These are phyloP conservation scores for Aspergillus asperescens DNA, from an alignment of 495 filamentous ascomycete species.

Conservation along the genomic window DNA sequence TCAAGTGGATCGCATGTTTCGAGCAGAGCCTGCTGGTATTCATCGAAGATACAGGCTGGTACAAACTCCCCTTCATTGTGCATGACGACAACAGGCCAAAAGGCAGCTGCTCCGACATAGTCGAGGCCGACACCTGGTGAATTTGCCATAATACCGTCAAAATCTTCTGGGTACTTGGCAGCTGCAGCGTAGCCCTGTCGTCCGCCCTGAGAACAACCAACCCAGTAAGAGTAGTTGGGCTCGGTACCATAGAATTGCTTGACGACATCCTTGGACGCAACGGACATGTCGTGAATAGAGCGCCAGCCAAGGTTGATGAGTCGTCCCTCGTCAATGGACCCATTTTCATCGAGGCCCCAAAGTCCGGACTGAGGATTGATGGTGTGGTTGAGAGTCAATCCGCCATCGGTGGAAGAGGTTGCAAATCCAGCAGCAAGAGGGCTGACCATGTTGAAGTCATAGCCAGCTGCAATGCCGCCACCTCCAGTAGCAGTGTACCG, in stretches of 20 bases:
- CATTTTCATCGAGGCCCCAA: conserved; percentile 7
- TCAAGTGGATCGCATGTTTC: conserved; percentile 5
- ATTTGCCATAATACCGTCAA: conserved; percentile 56
- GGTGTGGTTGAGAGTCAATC: conserved; percentile 9
- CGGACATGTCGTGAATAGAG: conserved; percentile 1
- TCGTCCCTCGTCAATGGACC: not conserved
- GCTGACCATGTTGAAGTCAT: not conserved
- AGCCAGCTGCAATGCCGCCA: conserved; percentile 10
- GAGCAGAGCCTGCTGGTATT: not conserved
- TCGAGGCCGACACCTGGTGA: conserved; percentile 27
- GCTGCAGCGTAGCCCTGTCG: conserved; percentile 36
- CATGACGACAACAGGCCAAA: conserved; percentile 9
- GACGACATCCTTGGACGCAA: conserved; percentile 8
- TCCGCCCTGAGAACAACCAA: conserved; percentile 45
- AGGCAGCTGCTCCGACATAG: not conserved
- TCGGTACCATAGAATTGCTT: conserved; percentile 8
- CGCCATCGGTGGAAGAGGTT: conserved; percentile 9
- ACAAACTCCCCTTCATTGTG: not conserved
- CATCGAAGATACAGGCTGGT: conserved; percentile 1
- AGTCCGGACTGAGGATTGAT: conserved; percentile 5
- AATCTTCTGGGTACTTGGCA: conserved; percentile 35
- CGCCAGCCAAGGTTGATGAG: conserved; percentile 3
- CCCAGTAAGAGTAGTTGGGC: conserved; percentile 32
- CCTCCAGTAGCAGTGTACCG: conserved; percentile 13
- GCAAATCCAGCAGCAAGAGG: conserved; percentile 2